Evolutionary conservation across 1,284 basidiomycete species (phyloP).

Genomic region (Cryptococcus sp.): DNA sequence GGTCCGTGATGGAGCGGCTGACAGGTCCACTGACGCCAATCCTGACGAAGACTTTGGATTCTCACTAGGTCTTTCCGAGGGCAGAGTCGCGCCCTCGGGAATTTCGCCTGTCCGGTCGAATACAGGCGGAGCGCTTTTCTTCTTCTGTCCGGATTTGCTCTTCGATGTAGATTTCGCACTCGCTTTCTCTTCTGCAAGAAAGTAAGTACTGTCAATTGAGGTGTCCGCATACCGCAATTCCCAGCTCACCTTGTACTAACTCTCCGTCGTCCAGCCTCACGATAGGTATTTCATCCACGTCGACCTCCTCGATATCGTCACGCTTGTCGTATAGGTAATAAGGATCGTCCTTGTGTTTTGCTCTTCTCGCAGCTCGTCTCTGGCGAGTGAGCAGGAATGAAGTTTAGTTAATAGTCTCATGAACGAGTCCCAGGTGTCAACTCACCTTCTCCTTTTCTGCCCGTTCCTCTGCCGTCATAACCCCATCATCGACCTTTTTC

Average conservation of each 20-base stretch:
- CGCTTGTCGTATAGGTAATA: slow-evolving; percentile 69
- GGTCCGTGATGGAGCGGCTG: slow-evolving; percentile 3
- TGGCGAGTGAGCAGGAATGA: slow-evolving; percentile 49
- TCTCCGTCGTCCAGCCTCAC: slow-evolving; percentile 65
- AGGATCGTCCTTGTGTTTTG: slow-evolving; percentile 75
- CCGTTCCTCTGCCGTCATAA: slow-evolving; percentile 43
- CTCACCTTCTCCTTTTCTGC: slow-evolving; percentile 47
- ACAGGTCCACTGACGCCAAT: slow-evolving; percentile 46
- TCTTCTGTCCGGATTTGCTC: slow-evolving; percentile 11
- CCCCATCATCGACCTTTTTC: slow-evolving; percentile 34
- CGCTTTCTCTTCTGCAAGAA: no score
- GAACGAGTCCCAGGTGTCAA: slow-evolving; percentile 6
- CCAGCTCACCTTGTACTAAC: slow-evolving; percentile 11
- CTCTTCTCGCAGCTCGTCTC: slow-evolving; percentile 72
- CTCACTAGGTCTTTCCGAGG: slow-evolving; percentile 5
- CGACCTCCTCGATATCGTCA: slow-evolving; percentile 62
- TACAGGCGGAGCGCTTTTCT: slow-evolving; percentile 36
- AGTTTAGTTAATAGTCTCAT: not conserved
- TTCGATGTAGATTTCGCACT: slow-evolving; percentile 9
- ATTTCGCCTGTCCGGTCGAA: slow-evolving; percentile 81
- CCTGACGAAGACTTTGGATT: slow-evolving; percentile 24
- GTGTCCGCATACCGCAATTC: no score
- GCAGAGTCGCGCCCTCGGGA: slow-evolving; percentile 62
- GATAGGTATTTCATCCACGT: slow-evolving; percentile 82
- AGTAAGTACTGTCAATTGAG: no score